Conservation (phyloP, 2,329 filamentous ascomycete genomes). For the Coniochaeta ligniaria region DNA sequence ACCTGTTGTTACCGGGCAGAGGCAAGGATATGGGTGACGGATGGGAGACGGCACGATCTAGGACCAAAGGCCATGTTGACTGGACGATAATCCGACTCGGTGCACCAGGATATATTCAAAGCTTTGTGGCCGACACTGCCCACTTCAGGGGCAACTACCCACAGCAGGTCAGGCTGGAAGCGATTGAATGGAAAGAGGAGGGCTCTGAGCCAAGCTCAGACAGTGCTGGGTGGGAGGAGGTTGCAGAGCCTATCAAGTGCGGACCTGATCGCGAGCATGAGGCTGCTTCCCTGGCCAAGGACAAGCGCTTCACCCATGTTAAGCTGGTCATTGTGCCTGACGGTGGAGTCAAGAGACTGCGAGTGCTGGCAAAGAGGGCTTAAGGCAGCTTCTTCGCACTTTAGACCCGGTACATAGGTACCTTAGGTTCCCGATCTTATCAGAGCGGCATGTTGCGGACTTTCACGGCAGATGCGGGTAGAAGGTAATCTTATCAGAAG, state of each 20-base stretch:
- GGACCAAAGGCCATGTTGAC: slow-evolving; percentile 65
- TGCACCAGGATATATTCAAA: slow-evolving; percentile 55
- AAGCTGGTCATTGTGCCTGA: slow-evolving; percentile 93
- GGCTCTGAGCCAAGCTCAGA: slow-evolving; percentile 46
- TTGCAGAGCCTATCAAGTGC: slow-evolving; percentile 60
- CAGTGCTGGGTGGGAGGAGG: slow-evolving; percentile 56
- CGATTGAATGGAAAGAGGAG: slow-evolving; percentile 45
- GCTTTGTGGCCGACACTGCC: slow-evolving; percentile 69
- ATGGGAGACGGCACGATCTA: slow-evolving; percentile 75
- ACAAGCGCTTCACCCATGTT: slow-evolving; percentile 66
- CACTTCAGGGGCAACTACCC: slow-evolving; percentile 82
- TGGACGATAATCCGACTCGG: slow-evolving; percentile 76
- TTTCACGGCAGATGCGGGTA: too few relatives aligned
- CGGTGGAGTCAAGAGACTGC: slow-evolving; percentile 82
- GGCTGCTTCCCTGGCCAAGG: slow-evolving; percentile 48
- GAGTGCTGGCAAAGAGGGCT: slow-evolving; percentile 63
- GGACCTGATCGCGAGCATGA: slow-evolving; percentile 68
- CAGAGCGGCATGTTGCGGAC: too few relatives aligned
- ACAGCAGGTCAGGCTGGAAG: slow-evolving; percentile 64
- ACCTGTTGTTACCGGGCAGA: slow-evolving; percentile 69
- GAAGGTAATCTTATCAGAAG: too few relatives aligned
- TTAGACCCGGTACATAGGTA: too few relatives aligned
- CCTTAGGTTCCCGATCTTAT: too few relatives aligned
- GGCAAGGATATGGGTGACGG: slow-evolving; percentile 84
- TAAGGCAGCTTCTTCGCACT: background rate